phyloP scores from a whole-genome alignment of 2,329 filamentous ascomycete genomes.

The Torrubiella hemipterigena region DNA sequence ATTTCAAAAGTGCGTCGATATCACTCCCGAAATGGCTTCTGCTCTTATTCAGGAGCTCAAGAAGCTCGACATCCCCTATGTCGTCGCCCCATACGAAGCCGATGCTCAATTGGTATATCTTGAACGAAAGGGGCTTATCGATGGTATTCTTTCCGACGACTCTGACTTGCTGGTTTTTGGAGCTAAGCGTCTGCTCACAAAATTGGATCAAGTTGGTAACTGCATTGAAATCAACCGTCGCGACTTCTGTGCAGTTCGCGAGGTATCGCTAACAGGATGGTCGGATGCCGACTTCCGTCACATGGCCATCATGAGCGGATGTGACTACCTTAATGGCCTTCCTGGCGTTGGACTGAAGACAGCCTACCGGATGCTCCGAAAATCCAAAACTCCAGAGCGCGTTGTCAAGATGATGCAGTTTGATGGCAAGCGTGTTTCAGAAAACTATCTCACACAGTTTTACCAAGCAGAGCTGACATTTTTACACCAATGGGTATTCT shows the following conservation, averaged over 20 bases:
- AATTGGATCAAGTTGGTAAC: constrained; percentile 86
- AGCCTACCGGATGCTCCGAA: constrained; percentile 79
- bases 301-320: constrained; percentile 95
- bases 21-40: constrained; percentile 92
- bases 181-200: constrained; percentile 79
- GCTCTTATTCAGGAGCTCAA: constrained; percentile 87
- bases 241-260: constrained; percentile 80
- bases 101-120: constrained; percentile 95
- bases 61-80: constrained; percentile 63
- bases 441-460: constrained; percentile 72
- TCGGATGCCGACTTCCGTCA: constrained; percentile 79
- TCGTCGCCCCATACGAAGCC: constrained; percentile 95
- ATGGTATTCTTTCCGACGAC: constrained; percentile 89
- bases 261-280: constrained; percentile 85
- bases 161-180: constrained; percentile 95
- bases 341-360: constrained; percentile 85
- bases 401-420: constrained; percentile 76
- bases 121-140: constrained; percentile 71
- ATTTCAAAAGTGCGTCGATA: constrained; percentile 88
- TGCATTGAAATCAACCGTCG: constrained; percentile 84
- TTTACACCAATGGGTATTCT: constrained; percentile 88
- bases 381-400: constrained; percentile 77
- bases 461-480: constrained; percentile 85
- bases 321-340: constrained; percentile 85
- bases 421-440: constrained; percentile 75